Evolutionary conservation across 345 rosid genomes (phyloP), one percentile per base, ranked within the genome.

Genomic region (Gossypium turneri): DNA sequence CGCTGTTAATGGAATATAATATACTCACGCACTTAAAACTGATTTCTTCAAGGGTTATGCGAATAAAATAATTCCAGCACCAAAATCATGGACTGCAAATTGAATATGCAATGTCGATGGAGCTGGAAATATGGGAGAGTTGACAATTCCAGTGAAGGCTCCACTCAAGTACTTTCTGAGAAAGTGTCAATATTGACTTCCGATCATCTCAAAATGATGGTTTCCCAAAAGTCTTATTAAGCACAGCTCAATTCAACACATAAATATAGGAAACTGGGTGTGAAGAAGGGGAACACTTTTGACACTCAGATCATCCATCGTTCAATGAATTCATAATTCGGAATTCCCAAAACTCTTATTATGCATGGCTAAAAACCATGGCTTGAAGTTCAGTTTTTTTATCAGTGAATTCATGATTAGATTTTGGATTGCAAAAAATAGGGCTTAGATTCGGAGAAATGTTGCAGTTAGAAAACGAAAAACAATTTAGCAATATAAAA

Each of bases 401-500:
- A 66, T 5, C 38, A 60, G 7, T 15, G 65, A 27, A 34, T 34
- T 20, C 29, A 66, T 66, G 71, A 34, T 47, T 12, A 20, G 52
- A 38, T 59, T 78, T 41, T 10, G 63, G 34, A 67, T 44, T 38
- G 38, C 19, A 48, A 19, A 48, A 44, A 7, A 17, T 34, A 34
- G 41, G 75, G 17, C 38, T 79, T 72, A 65, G 82, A 67, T 72
- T 66, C 66, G 10, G 52, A 57, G 13, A 9, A 41, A 44, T 64
- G 61, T 24, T 73, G 44, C 43, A 75, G 51, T 20, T 27, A 45
- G 24, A 41, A 15, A 15, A 24, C 34, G 24, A 34, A 17, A 17
- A 63, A 17, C 20, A 63, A 61, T 29, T 29, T 27, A 15, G 45
- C 12, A 38, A 34, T 16, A 65, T 41, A 43, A 65, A 65, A 34